Conservation (phyloP, 352 stramenopile species). For the Phytophthora cactorum region DNA sequence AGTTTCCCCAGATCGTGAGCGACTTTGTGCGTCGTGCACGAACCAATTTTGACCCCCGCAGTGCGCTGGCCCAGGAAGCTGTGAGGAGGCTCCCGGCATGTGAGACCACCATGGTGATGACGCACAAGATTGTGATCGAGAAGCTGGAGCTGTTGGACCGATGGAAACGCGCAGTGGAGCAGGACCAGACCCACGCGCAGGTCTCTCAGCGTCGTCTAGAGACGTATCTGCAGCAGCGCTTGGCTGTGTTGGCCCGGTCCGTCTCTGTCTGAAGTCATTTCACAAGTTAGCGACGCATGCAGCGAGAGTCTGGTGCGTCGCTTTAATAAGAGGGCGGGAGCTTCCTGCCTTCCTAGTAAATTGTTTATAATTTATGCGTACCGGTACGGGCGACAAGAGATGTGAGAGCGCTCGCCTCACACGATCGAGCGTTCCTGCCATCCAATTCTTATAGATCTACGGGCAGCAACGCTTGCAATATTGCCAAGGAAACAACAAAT, state of each 20-base stretch:
- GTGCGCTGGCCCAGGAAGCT: conserved; percentile 58
- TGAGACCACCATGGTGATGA: conserved; percentile 78
- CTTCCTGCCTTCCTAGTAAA: conserved; percentile 21
- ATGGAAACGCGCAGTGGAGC: conserved; percentile 64
- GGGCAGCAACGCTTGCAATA: too few species aligned
- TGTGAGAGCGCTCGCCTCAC: conserved; percentile 26
- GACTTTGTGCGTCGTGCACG: conserved; percentile 69
- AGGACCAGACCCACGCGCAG: conserved; percentile 58
- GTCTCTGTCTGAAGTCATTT: conserved; percentile 47
- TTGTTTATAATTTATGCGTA: conserved; percentile 46
- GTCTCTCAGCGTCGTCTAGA: conserved; percentile 60
- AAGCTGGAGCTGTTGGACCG: conserved; percentile 75
- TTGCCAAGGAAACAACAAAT: neutral
- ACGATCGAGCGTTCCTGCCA: conserved; percentile 22
- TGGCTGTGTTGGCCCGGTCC: conserved; percentile 60
- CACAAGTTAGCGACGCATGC: conserved; percentile 10
- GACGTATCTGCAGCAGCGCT: conserved; percentile 65
- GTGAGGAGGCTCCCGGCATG: conserved; percentile 65
- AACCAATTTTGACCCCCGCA: conserved; percentile 66
- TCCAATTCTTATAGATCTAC: conserved; percentile 24
- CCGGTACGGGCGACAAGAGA: conserved; percentile 33
- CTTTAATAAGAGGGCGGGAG: conserved; percentile 13
- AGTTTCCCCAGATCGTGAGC: conserved; percentile 68
- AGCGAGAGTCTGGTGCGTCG: conserved; percentile 16
- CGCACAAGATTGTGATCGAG: conserved; percentile 77